These are phyloP conservation scores for Hibiscus syriacus DNA, from an alignment of 345 rosid genomes.

Conservation along the genomic window DNA sequence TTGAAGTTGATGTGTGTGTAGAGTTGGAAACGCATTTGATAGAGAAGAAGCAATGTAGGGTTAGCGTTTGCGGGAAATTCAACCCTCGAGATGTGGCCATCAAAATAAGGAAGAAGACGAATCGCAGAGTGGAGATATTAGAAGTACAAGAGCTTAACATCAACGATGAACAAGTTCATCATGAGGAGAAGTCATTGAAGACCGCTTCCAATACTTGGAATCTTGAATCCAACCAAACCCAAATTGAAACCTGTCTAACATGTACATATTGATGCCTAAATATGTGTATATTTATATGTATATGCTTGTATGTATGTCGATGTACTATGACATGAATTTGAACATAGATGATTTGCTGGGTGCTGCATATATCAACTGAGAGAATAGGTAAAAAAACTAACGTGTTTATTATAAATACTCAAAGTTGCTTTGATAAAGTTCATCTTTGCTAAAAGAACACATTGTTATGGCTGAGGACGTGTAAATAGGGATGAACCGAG, in stretches of 20 bases:
- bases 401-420: neutral
- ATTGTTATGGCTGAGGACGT: neutral
- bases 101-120: conserved; percentile 41
- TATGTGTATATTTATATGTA: neutral
- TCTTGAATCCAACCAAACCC: conserved; percentile 6
- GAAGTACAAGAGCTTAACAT: conserved; percentile 27
- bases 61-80: conserved; percentile 31
- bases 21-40: conserved; percentile 38
- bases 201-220: conserved; percentile 8
- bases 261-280: neutral
- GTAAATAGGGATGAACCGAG: too few relatives aligned
- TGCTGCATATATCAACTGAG: neutral
- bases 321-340: neutral
- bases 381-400: neutral
- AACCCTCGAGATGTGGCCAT: conserved; percentile 39
- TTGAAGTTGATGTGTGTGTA: neutral
- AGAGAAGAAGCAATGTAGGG: conserved; percentile 37
- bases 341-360: neutral
- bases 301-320: too few relatives aligned
- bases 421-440: neutral
- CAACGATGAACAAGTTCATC: neutral
- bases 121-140: conserved; percentile 46
- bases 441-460: neutral
- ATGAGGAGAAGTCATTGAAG: conserved; percentile 11
- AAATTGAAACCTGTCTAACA: neutral